Evolutionary conservation across 1,284 basidiomycete species (phyloP).

Genomic region (Cutaneotrichosporon sp.): DNA sequence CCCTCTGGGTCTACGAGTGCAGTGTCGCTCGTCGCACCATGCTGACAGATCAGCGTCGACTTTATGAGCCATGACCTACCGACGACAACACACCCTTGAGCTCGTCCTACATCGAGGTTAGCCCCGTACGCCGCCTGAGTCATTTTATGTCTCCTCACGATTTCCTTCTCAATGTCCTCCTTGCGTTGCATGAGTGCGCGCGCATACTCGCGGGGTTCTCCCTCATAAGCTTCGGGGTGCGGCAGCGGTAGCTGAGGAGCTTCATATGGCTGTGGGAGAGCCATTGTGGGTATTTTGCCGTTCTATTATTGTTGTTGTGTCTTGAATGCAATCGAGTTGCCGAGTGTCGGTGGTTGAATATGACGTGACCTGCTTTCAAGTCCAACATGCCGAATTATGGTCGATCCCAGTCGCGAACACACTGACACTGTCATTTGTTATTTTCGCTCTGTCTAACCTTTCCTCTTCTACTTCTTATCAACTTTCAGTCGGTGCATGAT

Average conservation of each 20-base stretch:
- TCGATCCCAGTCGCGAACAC: neutral
- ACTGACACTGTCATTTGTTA: no score
- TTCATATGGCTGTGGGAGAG: constrained; percentile 25
- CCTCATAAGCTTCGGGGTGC: constrained; percentile 38
- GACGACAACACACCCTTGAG: constrained; percentile 36
- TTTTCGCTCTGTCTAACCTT: no score
- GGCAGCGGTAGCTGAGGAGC: constrained; percentile 33
- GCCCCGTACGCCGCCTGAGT: neutral
- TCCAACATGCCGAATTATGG: constrained; percentile 14
- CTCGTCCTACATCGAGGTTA: constrained; percentile 20
- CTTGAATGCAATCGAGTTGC: neutral
- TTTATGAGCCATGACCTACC: constrained; percentile 8
- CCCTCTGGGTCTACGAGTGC: constrained; percentile 76
- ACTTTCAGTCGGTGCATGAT: neutral
- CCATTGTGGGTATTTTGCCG: constrained; percentile 10
- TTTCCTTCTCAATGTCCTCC: constrained; percentile 45
- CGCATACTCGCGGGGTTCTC: constrained; percentile 43
- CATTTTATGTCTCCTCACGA: constrained; percentile 26
- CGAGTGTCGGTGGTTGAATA: constrained; percentile 3
- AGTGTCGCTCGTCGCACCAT: constrained; percentile 46
- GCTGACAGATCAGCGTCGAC: constrained; percentile 20
- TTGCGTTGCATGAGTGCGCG: constrained; percentile 43
- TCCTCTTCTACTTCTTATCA: no score
- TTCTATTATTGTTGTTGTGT: neutral
- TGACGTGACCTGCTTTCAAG: constrained; percentile 3